Base-by-base conservation (phyloP, 164 flowering plant genomes). In the Umbilicus rupestris region DNA sequence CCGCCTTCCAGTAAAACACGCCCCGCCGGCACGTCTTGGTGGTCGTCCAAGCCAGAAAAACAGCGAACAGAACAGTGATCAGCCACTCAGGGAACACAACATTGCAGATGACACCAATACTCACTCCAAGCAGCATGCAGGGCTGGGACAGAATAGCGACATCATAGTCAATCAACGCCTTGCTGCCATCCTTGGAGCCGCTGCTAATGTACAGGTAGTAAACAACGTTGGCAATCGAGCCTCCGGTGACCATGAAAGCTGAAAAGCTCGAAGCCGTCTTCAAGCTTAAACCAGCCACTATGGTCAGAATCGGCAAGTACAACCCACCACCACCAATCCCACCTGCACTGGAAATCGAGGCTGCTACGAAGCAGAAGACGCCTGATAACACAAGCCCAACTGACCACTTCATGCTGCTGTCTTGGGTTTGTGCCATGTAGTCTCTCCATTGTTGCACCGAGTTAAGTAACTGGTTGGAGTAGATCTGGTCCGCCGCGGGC, bases 251-350 rank as follows among this genome's bases (percentile, higher is more conserved):
- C 92, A 87, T 87, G 69, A 85, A 82, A 41, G 93, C 87, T 19
- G 93, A 84, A 66, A 81, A 79, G 65, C 78, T 71, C 20, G 88
- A 77, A 5, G 93, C 88, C 26, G 84, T 78, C 69, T 78, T 84
- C 65, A 85, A 83, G 76, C 84, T 85, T 5, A 87, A n/a, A 39
- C 87, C 88, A 57, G 84, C 83, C 8, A 81, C 83, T 33, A 85
- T 76, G 14, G 77, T 78, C 50, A 87, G 66, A 20, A 87, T 81
- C 2, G 93, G 93, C 30, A 87, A 66, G 73, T 71, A 87, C 2
- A 87, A 66, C 17, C 93, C 93, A 1, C 93, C 93, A 1, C 90
- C 93, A 30, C 93, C 93, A 66, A 87, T 77, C 19, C 93, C 93
- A 37, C 93, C 90, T 28, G 93, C 90, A 67, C 93, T 84, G 2